Conservation (phyloP, 129 eudicot species). For the Pittosporum tobira region DNA sequence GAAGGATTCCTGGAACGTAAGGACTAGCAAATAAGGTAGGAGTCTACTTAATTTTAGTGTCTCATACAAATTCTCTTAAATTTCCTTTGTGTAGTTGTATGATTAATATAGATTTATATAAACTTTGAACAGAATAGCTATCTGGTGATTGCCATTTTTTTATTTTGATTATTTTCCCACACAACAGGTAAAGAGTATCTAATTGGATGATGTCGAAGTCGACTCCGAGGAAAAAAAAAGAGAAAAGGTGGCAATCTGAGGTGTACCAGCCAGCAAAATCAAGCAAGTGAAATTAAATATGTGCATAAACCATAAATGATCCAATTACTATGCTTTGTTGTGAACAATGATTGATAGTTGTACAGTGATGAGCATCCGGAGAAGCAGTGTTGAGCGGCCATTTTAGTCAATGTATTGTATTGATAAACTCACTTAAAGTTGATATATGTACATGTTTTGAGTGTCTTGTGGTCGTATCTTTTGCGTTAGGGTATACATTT, state of each 20-base stretch:
- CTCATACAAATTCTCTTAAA: background rate
- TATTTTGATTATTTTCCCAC: background rate
- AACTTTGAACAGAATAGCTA: too few relatives aligned
- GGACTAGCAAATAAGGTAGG: conserved; percentile 40
- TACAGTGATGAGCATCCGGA: conserved; percentile 1
- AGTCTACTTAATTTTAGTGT: background rate
- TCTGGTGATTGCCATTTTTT: background rate
- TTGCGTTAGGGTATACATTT: background rate
- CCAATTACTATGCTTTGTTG: too few relatives aligned
- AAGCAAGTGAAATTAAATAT: background rate
- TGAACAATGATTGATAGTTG: too few relatives aligned
- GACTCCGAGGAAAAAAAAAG: too few relatives aligned
- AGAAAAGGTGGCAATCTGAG: background rate
- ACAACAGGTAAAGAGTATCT: conserved; percentile 1
- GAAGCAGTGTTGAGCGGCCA: background rate
- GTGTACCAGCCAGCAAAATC: background rate
- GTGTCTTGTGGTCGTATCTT: conserved; percentile 1
- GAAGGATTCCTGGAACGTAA: conserved; percentile 40
- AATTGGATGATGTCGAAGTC: conserved; percentile 2
- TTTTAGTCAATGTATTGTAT: background rate
- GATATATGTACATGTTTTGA: background rate
- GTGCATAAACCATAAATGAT: conserved; percentile 5
- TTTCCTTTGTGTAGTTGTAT: too few relatives aligned
- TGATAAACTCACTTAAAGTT: background rate
- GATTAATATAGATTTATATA: too few relatives aligned